These are phyloP conservation scores for Aspergillus proliferans DNA, from an alignment of 2,329 filamentous ascomycete genomes.

Conservation along the genomic window DNA sequence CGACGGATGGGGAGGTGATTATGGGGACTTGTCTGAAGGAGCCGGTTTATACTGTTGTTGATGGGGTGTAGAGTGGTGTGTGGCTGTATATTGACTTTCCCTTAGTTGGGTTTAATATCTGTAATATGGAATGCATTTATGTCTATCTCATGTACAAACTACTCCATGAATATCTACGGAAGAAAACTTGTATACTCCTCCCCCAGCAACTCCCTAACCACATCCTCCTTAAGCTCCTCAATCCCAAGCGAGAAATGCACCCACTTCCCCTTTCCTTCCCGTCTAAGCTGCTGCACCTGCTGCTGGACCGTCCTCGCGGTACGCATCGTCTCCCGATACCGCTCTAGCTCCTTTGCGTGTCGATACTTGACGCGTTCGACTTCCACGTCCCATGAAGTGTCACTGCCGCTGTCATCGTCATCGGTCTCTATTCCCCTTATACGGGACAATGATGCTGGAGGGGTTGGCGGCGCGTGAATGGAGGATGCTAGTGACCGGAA, in stretches of 20 bases:
- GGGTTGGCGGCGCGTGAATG: slow-evolving; percentile 14
- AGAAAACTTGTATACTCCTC: slow-evolving; percentile 7
- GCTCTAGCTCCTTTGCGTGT: slow-evolving; percentile 25
- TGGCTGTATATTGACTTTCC: no score
- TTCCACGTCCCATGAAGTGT: slow-evolving; percentile 27
- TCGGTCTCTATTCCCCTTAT: slow-evolving; percentile 2
- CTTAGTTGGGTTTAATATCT: no score
- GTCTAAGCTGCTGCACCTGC: slow-evolving; percentile 26
- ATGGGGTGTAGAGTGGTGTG: no score
- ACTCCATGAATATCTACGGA: background rate
- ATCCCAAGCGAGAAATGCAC: slow-evolving; percentile 30
- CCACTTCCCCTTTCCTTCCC: slow-evolving; percentile 33
- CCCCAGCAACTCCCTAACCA: slow-evolving; percentile 13
- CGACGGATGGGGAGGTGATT: background rate
- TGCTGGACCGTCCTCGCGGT: slow-evolving; percentile 26
- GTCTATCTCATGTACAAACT: no score
- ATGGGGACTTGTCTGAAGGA: no score
- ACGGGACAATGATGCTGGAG: background rate
- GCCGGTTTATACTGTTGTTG: no score
- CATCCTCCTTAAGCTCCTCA: slow-evolving; percentile 14
- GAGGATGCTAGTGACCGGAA: slow-evolving; percentile 15
- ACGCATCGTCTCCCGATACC: slow-evolving; percentile 21
- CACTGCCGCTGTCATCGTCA: slow-evolving; percentile 9
- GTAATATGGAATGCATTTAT: no score
- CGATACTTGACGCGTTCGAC: slow-evolving; percentile 26